A percentile compares a stretch with the other conserved stretches of the same genome.
These are phyloP conservation scores for Globisporangium viniferum DNA, from an alignment of 352 stramenopile genomes.

Conservation along the genomic window DNA sequence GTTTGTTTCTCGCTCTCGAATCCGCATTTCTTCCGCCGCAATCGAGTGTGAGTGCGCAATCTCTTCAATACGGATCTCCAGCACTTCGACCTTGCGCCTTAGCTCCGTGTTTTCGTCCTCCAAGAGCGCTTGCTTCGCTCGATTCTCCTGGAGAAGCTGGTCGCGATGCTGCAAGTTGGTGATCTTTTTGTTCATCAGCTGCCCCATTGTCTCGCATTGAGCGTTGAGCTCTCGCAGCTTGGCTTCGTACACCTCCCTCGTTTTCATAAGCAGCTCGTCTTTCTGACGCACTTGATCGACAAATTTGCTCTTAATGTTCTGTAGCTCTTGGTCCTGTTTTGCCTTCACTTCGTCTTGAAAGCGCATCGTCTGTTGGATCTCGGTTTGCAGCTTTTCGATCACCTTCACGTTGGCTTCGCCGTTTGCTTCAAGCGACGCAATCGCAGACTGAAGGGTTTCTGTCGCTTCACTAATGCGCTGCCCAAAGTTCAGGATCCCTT, in stretches of 20 bases:
- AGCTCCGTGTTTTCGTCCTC: conserved; percentile 79
- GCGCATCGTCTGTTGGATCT: conserved; percentile 58
- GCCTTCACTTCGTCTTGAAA: conserved; percentile 51
- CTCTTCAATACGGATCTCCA: conserved; percentile 77
- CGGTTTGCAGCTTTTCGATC: conserved; percentile 50
- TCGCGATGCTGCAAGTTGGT: conserved; percentile 64
- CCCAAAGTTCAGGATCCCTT: conserved; percentile 54
- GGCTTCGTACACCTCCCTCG: conserved; percentile 54
- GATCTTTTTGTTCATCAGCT: conserved; percentile 79
- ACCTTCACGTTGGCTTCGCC: conserved; percentile 38
- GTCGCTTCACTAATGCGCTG: conserved; percentile 49
- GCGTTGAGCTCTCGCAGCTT: conserved; percentile 59
- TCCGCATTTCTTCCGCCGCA: conserved; percentile 51
- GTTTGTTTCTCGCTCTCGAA: conserved; percentile 53
- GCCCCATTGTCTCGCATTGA: conserved; percentile 66
- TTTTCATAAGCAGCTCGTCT: conserved; percentile 53
- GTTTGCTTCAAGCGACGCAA: conserved; percentile 47
- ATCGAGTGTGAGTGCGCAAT: conserved; percentile 63
- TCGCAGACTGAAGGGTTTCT: conserved; percentile 56
- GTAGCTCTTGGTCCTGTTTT: conserved; percentile 64
- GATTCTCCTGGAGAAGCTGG: conserved; percentile 62
- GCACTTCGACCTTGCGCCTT: conserved; percentile 70
- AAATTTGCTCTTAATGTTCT: conserved; percentile 54
- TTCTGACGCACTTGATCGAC: conserved; percentile 68
- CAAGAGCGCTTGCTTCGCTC: conserved; percentile 43